Percentiles rank a stretch among this genome's conserved stretches.
phyloP scores from a whole-genome alignment of 257 asterid genomes.

The Capsicum baccatum region DNA sequence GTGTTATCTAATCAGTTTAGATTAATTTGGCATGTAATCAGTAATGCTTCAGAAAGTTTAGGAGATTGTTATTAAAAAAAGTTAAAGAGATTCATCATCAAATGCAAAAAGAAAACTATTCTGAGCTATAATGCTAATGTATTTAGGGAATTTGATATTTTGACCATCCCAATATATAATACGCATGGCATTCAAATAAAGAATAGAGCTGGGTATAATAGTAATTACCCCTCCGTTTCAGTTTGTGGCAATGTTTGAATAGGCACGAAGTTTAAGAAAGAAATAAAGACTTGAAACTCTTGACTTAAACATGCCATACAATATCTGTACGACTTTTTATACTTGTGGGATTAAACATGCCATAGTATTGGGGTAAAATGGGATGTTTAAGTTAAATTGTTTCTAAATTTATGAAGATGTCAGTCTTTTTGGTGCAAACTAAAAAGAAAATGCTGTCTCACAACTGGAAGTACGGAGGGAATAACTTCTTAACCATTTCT shows the following conservation, averaged over 20 bases:
- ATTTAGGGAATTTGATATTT: not conserved
- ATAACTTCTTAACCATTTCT: slow-evolving; percentile 20
- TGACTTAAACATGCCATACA: not conserved
- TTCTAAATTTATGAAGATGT: not conserved
- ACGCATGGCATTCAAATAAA: not conserved
- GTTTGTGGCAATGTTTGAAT: not conserved
- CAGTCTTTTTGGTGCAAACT: not conserved
- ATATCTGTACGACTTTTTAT: not conserved
- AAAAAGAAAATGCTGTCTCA: not conserved
- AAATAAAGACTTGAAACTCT: not conserved
- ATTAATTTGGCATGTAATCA: too few relatives aligned
- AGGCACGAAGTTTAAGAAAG: not conserved
- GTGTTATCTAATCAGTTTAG: too few relatives aligned
- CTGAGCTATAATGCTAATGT: not conserved
- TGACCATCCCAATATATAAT: not conserved
- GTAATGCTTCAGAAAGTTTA: not conserved
- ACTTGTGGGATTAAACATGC: not conserved
- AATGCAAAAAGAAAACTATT: not conserved
- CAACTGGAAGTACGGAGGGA: not conserved
- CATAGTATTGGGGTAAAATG: not conserved
- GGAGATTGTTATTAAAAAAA: not conserved
- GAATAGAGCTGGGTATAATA: not conserved
- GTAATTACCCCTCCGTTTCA: not conserved
- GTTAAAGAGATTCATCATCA: not conserved
- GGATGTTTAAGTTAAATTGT: not conserved